phyloP scores from a whole-genome alignment of 2,329 filamentous ascomycete species.

The Pseudonectria buxi region DNA sequence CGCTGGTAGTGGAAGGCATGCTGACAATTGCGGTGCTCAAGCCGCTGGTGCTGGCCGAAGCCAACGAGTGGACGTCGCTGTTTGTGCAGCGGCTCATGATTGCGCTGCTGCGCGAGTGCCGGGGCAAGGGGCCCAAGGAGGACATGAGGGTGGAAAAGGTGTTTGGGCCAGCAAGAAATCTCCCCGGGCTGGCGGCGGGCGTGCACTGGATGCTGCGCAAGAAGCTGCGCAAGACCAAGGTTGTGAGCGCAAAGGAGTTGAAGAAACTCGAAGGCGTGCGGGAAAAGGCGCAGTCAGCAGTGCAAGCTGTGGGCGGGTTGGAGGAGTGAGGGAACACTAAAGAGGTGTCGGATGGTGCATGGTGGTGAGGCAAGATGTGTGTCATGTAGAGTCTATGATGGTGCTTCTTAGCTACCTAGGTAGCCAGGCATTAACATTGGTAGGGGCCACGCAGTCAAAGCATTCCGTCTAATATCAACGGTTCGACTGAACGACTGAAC shows the following conservation, averaged over 20 bases:
- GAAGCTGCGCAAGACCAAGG: conserved; percentile 59
- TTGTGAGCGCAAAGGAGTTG: conserved; percentile 42
- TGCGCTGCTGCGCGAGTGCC: conserved; percentile 62
- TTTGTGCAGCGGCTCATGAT: conserved; percentile 80
- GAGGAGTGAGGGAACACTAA: conserved; percentile 1
- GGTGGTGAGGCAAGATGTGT: too few relatives aligned
- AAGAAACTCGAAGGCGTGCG: conserved; percentile 34
- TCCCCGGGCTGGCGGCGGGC: conserved; percentile 63
- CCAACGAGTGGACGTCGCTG: conserved; percentile 67
- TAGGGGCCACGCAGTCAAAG: too few relatives aligned
- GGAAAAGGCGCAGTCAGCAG: conserved; percentile 26
- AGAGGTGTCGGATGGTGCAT: conserved; percentile 3
- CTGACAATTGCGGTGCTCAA: conserved; percentile 49
- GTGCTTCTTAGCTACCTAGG: too few relatives aligned
- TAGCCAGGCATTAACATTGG: too few relatives aligned
- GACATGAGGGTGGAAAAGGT: conserved; percentile 56
- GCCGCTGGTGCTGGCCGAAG: conserved; percentile 69
- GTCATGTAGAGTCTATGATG: background rate
- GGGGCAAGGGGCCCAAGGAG: conserved; percentile 39
- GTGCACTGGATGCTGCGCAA: conserved; percentile 76
- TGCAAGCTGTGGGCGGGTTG: conserved; percentile 16
- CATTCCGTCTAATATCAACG: too few relatives aligned
- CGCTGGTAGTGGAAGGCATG: conserved; percentile 39
- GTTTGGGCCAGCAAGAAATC: conserved; percentile 57
- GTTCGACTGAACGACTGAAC: too few relatives aligned